Evolutionary conservation across 2,329 filamentous ascomycete genomes (phyloP).

Genomic region (Trichoderma hamatum): DNA sequence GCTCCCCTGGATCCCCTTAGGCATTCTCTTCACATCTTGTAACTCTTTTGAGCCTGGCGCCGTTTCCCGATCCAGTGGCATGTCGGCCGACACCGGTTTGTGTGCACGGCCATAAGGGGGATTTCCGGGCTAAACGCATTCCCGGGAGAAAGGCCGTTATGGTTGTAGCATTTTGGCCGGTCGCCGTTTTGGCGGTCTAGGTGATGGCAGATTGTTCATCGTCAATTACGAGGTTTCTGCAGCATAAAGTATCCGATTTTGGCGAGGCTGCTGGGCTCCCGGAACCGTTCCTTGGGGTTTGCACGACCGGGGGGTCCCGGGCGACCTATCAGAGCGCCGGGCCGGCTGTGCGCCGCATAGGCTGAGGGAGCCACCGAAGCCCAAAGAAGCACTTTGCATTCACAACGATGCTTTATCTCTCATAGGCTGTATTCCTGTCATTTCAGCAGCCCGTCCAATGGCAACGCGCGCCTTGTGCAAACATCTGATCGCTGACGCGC

Average conservation of each 20-base stretch:
- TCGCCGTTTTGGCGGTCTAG: slow-evolving; percentile 14
- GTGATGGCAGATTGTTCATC: not conserved
- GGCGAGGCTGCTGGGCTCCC: slow-evolving; percentile 14
- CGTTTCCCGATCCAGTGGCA: slow-evolving; percentile 15
- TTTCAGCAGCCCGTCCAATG: slow-evolving; percentile 22
- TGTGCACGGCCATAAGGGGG: not conserved
- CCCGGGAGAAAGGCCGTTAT: not conserved
- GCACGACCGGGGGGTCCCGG: not conserved
- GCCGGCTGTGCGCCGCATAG: slow-evolving; percentile 3
- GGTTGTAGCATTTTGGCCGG: not conserved
- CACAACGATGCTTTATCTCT: not conserved
- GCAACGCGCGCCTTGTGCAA: slow-evolving; percentile 22
- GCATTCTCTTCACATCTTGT: slow-evolving; percentile 26
- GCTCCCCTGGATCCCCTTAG: slow-evolving; percentile 24
- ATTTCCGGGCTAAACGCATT: not conserved
- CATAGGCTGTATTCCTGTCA: slow-evolving; percentile 25
- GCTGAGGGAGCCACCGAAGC: slow-evolving; percentile 17
- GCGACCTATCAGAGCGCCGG: slow-evolving; percentile 20
- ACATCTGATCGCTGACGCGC: slow-evolving; percentile 19
- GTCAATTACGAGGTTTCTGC: not conserved
- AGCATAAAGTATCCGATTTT: slow-evolving; percentile 1
- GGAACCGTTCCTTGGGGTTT: slow-evolving; percentile 7
- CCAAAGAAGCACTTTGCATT: slow-evolving; percentile 5
- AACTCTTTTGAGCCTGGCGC: slow-evolving; percentile 23
- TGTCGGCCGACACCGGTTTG: slow-evolving; percentile 22